These are phyloP conservation scores for Fusarium sp. DNA, from an alignment of 2,329 filamentous ascomycete genomes.

Conservation along the genomic window DNA sequence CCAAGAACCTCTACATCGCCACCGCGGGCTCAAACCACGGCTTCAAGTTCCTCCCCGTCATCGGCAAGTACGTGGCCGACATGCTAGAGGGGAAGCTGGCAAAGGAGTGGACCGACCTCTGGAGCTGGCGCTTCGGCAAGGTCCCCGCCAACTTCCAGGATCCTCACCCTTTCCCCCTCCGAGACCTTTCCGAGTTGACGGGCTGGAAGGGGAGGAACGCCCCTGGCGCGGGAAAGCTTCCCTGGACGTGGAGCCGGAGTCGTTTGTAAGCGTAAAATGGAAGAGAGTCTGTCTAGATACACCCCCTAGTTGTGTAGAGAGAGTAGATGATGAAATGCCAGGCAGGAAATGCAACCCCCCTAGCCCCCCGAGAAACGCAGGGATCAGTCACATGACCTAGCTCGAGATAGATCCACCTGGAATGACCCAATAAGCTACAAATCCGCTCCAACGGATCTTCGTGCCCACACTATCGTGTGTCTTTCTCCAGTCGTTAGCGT, in stretches of 20 bases:
- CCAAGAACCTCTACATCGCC: constrained; percentile 59
- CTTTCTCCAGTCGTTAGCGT: constrained; percentile 14
- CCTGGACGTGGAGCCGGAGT: constrained; percentile 40
- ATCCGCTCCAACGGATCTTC: constrained; percentile 18
- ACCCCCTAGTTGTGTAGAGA: background rate
- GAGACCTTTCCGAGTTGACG: constrained; percentile 34
- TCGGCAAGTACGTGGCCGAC: constrained; percentile 61
- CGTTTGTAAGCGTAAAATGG: constrained; percentile 16
- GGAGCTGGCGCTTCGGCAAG: constrained; percentile 48
- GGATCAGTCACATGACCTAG: constrained; percentile 27
- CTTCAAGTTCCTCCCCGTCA: constrained; percentile 65
- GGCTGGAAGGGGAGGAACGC: constrained; percentile 40
- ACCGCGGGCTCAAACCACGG: constrained; percentile 66
- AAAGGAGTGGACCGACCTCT: constrained; percentile 55
- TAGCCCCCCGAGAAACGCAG: background rate
- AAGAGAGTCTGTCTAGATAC: background rate
- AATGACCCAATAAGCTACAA: constrained; percentile 12
- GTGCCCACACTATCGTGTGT: background rate
- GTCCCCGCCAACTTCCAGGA: constrained; percentile 35
- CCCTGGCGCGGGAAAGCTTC: constrained; percentile 36
- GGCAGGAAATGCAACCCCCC: background rate
- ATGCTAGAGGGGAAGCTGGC: constrained; percentile 49
- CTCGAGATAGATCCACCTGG: constrained; percentile 8
- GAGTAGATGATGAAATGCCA: background rate
- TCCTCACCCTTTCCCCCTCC: constrained; percentile 37